Conservation (phyloP, 1,139 yeast genomes). For the Blastobotrys ciferrii region DNA sequence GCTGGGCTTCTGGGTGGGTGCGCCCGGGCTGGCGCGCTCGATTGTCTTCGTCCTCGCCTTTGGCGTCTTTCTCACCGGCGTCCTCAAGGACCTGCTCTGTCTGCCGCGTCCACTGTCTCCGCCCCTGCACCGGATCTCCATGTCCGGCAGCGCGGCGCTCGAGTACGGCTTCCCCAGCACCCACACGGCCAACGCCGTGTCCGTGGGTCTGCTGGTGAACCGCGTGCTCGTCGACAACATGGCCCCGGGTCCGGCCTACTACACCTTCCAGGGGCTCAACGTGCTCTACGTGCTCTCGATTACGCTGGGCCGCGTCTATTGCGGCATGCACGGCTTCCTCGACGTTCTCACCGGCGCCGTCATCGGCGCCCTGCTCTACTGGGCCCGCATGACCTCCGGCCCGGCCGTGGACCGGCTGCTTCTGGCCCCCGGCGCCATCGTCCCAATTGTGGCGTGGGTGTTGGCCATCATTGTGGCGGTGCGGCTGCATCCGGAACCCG, state of each 20-base stretch:
- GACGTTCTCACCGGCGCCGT: conserved; percentile 68
- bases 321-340: conserved; percentile 96
- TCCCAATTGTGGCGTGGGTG: conserved; percentile 35
- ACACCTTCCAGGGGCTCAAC: conserved; percentile 18
- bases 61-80: conserved; percentile 80
- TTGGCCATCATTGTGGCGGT: conserved; percentile 48
- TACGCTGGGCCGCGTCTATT: conserved; percentile 78
- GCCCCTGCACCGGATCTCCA: conserved; percentile 83
- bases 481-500: conserved; percentile 77
- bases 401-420: conserved; percentile 25
- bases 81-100: conserved; percentile 78
- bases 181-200: conserved; percentile 90
- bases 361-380: conserved; percentile 51
- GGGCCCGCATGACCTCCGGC: conserved; percentile 26
- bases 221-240: conserved; percentile 21
- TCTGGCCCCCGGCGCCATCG: conserved; percentile 26
- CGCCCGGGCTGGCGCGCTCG: conserved; percentile 54
- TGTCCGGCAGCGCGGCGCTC: conserved; percentile 82
- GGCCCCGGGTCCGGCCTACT: conserved; percentile 2
- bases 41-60: conserved; percentile 75
- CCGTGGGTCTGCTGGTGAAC: conserved; percentile 57
- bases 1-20: conserved; percentile 81
- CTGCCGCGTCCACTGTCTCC: conserved; percentile 92
- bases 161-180: conserved; percentile 96
- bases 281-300: conserved; percentile 59